Conservation (phyloP, 805 yeast genomes). For the Ogataea methanolica region DNA sequence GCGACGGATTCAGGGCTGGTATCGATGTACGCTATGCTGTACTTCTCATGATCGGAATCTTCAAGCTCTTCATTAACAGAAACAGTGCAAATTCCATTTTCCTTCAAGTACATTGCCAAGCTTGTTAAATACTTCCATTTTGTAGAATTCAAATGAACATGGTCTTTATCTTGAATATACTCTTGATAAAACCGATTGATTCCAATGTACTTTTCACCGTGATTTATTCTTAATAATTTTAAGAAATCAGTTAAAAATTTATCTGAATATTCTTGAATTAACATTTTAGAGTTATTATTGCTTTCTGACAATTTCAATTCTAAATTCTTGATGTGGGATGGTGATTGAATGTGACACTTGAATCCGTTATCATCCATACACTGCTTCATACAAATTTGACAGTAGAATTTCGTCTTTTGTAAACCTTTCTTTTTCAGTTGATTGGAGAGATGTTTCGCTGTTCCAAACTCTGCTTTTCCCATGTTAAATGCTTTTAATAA, state of each 20-base stretch:
- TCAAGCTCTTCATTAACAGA: slow-evolving; percentile 33
- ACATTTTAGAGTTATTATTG: slow-evolving; percentile 24
- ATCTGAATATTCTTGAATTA: slow-evolving; percentile 53
- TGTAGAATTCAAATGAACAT: slow-evolving; percentile 89
- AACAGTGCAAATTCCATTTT: slow-evolving; percentile 52
- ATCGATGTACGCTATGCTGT: slow-evolving; percentile 47
- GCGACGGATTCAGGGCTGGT: slow-evolving; percentile 43
- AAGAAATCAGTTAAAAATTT: slow-evolving; percentile 64
- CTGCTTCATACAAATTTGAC: slow-evolving; percentile 89
- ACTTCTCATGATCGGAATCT: slow-evolving; percentile 31
- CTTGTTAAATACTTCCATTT: slow-evolving; percentile 66
- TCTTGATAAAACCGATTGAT: slow-evolving; percentile 90
- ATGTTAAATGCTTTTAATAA: slow-evolving; percentile 21
- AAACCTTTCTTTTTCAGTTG: slow-evolving; percentile 79
- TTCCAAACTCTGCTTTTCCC: slow-evolving; percentile 58
- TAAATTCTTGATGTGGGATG: slow-evolving; percentile 63
- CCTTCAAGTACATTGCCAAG: slow-evolving; percentile 59
- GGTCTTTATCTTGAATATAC: slow-evolving; percentile 75
- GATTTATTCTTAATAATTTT: slow-evolving; percentile 54
- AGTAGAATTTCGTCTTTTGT: slow-evolving; percentile 81
- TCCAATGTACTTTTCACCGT: slow-evolving; percentile 75
- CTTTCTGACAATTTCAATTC: slow-evolving; percentile 40
- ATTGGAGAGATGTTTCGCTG: slow-evolving; percentile 69
- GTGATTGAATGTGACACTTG: slow-evolving; percentile 82
- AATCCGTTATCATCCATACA: slow-evolving; percentile 96